Evolutionary conservation across 1,139 yeast species (phyloP).

Genomic region (Geotrichum fermentans): DNA sequence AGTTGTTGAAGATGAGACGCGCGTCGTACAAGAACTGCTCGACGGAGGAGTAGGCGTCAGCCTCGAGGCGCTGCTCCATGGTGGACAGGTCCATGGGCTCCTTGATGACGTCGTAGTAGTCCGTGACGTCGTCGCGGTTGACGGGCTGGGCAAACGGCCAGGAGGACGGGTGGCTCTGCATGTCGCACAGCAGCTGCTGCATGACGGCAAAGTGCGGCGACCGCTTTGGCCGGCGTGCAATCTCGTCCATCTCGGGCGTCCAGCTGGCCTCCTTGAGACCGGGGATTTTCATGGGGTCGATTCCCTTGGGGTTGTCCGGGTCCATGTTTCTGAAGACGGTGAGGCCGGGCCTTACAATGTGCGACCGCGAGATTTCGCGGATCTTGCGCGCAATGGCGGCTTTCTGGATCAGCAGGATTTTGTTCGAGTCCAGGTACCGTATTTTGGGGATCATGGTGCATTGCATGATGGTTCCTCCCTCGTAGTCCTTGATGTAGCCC

Average conservation of each 20-base stretch:
- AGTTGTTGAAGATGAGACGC: conserved; percentile 78
- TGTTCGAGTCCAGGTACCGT: conserved; percentile 83
- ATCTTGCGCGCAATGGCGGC: conserved; percentile 89
- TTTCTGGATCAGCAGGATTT: conserved; percentile 77
- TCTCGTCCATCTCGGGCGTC: conserved; percentile 97
- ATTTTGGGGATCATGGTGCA: conserved; percentile 87
- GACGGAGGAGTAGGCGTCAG: conserved; percentile 84
- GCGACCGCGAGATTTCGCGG: conserved; percentile 70
- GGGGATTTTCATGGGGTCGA: conserved; percentile 76
- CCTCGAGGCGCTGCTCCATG: conserved; percentile 90
- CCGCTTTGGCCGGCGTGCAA: conserved; percentile 91
- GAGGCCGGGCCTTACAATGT: conserved; percentile 76
- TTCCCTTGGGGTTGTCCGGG: conserved; percentile 35
- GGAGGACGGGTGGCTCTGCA: conserved; percentile 92
- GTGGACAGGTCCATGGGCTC: conserved; percentile 89
- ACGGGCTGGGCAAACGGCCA: conserved; percentile 98
- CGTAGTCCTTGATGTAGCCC: conserved; percentile 98
- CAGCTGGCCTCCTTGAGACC: conserved; percentile 92
- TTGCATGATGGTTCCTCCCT: conserved; percentile 98
- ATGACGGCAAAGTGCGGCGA: conserved; percentile 93
- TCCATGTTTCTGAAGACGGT: conserved; percentile 52
- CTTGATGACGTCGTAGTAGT: conserved; percentile 90
- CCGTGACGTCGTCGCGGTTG: conserved; percentile 89
- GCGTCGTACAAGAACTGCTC: conserved; percentile 91
- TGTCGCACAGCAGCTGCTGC: conserved; percentile 80